phyloP scores from a whole-genome alignment of 495 filamentous ascomycete genomes.

The Aspergillus asperescens region DNA sequence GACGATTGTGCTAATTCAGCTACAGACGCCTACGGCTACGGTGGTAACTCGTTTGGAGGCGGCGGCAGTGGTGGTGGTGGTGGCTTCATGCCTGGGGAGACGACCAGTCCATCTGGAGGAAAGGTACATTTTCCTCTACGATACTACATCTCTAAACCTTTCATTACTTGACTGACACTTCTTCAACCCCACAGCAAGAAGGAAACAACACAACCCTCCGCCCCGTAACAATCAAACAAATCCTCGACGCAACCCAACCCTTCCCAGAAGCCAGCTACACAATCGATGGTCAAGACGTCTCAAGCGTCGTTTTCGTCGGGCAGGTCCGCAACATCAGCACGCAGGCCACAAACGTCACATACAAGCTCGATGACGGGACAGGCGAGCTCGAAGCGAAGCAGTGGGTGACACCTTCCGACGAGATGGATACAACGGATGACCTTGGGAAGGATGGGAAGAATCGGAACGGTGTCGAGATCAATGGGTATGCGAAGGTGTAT shows the following conservation, averaged over 20 bases:
- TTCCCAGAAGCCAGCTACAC: conserved; percentile 70
- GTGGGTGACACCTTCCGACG: conserved; percentile 66
- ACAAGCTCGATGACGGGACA: conserved; percentile 92
- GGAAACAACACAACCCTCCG: conserved; percentile 69
- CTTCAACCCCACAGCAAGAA: conserved; percentile 17
- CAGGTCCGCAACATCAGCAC: conserved; percentile 80
- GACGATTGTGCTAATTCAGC: conserved; percentile 1
- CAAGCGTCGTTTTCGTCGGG: conserved; percentile 70
- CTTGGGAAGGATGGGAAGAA: conserved; percentile 27
- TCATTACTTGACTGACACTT: not conserved
- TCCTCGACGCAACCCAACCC: conserved; percentile 70
- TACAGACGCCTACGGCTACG: conserved; percentile 36
- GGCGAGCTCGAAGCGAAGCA: conserved; percentile 88
- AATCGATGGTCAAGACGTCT: conserved; percentile 66
- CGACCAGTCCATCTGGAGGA: conserved; percentile 43
- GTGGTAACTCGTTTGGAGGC: conserved; percentile 54
- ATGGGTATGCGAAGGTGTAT: conserved; percentile 76
- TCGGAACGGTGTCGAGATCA: conserved; percentile 52
- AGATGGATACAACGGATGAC: conserved; percentile 37
- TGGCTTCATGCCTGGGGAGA: conserved; percentile 58
- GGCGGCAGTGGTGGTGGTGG: conserved; percentile 65
- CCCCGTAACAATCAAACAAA: conserved; percentile 91
- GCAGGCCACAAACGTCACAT: conserved; percentile 88
- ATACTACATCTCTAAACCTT: no score
- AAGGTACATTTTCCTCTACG: conserved; percentile 24